Conservation (phyloP, 1,284 basidiomycete genomes). For the Laetiporus sulphureus region DNA sequence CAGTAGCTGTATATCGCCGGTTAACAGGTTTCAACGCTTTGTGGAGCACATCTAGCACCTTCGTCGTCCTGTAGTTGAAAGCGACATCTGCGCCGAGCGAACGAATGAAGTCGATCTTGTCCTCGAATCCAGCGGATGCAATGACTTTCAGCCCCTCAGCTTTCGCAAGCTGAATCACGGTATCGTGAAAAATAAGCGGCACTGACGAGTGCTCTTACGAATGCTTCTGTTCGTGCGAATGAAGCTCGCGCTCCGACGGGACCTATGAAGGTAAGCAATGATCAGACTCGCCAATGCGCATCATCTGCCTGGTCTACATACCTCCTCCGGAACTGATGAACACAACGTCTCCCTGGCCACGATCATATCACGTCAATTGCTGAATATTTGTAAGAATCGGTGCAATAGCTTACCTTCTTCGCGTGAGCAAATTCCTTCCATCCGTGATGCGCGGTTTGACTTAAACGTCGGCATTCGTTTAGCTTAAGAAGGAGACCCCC, state of each 20-base stretch:
- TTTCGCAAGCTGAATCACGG: too few species aligned
- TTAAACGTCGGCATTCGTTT: slow-evolving; percentile 6
- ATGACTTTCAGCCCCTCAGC: slow-evolving; percentile 66
- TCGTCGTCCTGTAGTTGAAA: slow-evolving; percentile 68
- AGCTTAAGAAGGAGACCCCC: background rate
- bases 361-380: background rate
- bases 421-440: too few species aligned
- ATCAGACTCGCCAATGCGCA: background rate
- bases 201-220: background rate
- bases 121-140: slow-evolving; percentile 64
- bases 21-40: slow-evolving; percentile 27
- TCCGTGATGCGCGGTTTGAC: slow-evolving; percentile 21
- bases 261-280: background rate
- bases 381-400: background rate
- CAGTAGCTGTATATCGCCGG: slow-evolving; percentile 32
- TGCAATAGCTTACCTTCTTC: background rate
- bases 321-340: slow-evolving; percentile 4
- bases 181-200: slow-evolving; percentile 54
- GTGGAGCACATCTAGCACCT: slow-evolving; percentile 44
- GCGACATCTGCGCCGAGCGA: slow-evolving; percentile 62
- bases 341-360: background rate
- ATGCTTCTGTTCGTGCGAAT: background rate
- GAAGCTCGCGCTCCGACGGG: slow-evolving; percentile 15
- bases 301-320: too few species aligned
- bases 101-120: slow-evolving; percentile 62